Evolutionary conservation across 1,139 yeast species (phyloP), one percentile per base, ranked within the genome.

Genomic region (Zygosaccharomyces sapae): DNA sequence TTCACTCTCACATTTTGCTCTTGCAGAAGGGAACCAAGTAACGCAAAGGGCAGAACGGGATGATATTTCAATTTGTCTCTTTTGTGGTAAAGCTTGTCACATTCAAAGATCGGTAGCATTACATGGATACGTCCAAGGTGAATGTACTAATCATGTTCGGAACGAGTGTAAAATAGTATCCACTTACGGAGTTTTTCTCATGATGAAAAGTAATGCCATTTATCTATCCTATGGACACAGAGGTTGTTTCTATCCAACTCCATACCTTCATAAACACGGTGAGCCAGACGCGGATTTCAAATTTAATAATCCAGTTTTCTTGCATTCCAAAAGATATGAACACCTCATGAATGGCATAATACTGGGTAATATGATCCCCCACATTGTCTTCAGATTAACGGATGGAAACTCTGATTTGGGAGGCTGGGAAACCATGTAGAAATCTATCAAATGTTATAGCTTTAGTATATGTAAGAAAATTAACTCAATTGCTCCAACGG

Each of bases 371-470:
- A 86, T 86, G 58, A 73, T 87, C 9, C 83, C 89, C 2, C 88
- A 87, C 57, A 74, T 76, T 47, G 82, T 90, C 39, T 90, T 88
- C 1, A 74, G 97, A 55, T 82, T 81, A 54, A 73, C 92, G 31
- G 97, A 90, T 57, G 80, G 83, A 40, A 80, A 77, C 5, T 69
- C 83, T 33, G 97, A 92, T 67, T 80, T 86, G 31, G 97, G 97
- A 9, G 97, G 97, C 1, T 92, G 98, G 98, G 94, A 86, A 58
- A 87, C 97, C 1, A 70, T 90, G 61, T 90, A 70, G 10, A 20
- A n/a, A 37, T 12, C 35, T 5, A 41, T 31, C 18, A 31, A 36
- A 35, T 18, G 16, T 9, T 13, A 9, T 10, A 31, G 22, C 38
- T 35, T 20, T 22, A 8, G n/a, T 27, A 31, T 24, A 8, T 25